Base-by-base conservation (phyloP, 2,329 filamentous ascomycete species). In the Parastagonospora avenae region DNA sequence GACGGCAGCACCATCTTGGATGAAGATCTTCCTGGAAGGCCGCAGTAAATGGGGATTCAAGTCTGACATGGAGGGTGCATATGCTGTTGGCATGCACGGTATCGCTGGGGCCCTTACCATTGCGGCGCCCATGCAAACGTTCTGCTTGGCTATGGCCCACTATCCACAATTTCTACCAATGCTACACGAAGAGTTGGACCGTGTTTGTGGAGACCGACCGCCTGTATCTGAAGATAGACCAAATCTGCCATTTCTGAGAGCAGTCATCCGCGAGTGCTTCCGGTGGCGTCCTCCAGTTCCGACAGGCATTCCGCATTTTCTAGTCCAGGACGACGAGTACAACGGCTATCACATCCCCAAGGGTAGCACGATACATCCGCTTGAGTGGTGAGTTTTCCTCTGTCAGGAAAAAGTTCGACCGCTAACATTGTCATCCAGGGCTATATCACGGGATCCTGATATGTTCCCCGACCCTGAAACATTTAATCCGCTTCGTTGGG, bases 401-500 rank as follows among this genome's bases (percentile, higher is more conserved):
- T 24, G n/a, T 19, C 6, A 8, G 35, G n/a, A 30, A 12, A 8
- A 14, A 4, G 30, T 38, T 15, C n/a, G 10, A 4, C 35, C 48
- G 46, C 62, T 63, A 57, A 66, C 19, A 39, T 28, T 30, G 15
- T 35, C 2, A 12, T 36, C 24, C 41, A 79, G 78, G 77, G 75
- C 80, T 27, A 82, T 84, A 56, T 76, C 81, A 29, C 79, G 80
- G 27, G 81, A 83, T 47, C 77, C 79, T 8, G 66, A 67, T 2
- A 74, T 79, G 32, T 84, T 81, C 60, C 80, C 80, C 2, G 37
- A 94, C 68, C 92, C 94, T 2, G 93, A 97, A 68, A 70, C 71
- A 19, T 84, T 82, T 70, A 78, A 79, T 30, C 82, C 82, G 2
- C 76, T 80, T 27, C 77, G 82, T 41, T 85, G 81, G 81, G 91